Evolutionary conservation across 2,329 filamentous ascomycete genomes (phyloP), one percentile per base, ranked within the genome.

Genomic region (Fusarium luffae): DNA sequence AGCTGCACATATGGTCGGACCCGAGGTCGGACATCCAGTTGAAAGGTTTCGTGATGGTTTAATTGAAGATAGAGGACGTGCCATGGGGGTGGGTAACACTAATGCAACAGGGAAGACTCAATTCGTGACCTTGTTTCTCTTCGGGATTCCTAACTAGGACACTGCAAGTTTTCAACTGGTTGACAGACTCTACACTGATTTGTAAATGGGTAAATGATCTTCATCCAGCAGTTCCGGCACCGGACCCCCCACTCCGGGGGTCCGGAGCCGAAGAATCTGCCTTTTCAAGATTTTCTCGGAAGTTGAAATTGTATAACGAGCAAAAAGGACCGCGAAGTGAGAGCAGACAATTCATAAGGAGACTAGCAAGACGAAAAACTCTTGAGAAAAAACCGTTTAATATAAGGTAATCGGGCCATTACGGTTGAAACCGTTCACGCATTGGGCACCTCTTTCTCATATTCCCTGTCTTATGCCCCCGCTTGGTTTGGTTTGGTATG

Each of bases 101-200:
- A 56, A 56, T 55, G 52, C 52, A 51, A 16, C 51, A 18, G 54
- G 34, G 23, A 13, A 55, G 52, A 59, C 42, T 66, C 34, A 63
- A 43, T 54, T 44, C 34, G 54, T 63, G 52, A 69, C 56, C 23
- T 59, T 46, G 34, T 43, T 63, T 41, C 57, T 27, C 47, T 63
- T 64, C 66, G 66, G 67, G 66, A 69, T 69, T 43, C 67, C 67
- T 27, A 59, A 70, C 57, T 59, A 40, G 67, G 66, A 51, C 44
- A 50, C 23, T 7, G 7, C 41, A 52, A 41, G 21, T 14, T 64
- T 48, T 42, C 52, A 34, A 67, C 46, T 42, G 54, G 54, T 41
- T 43, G 32, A 43, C 47, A 27, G 50, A 30, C 25, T 42, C 44
- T n/a, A 34, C 19, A 67, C n/a, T 67, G 57, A 70, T 69, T 59